Conservation (phyloP, 164 flowering plant species). For the Brasenia schreberi region DNA sequence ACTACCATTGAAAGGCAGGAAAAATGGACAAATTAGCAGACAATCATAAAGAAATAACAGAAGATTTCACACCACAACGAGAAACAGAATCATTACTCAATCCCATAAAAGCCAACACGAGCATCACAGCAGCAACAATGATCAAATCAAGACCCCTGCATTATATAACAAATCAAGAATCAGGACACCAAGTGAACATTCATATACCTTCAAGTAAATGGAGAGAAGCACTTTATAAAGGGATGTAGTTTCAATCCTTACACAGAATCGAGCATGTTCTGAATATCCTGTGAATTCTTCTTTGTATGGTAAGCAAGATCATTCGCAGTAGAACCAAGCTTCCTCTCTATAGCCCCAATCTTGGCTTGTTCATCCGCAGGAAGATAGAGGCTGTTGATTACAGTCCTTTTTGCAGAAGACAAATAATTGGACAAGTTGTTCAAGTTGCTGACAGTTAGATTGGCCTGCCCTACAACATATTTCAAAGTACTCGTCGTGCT, state of each 20-base stretch:
- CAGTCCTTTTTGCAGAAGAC: slow-evolving; percentile 48
- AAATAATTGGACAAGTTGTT: slow-evolving; percentile 56
- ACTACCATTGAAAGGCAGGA: slow-evolving; percentile 33
- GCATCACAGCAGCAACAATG: slow-evolving; percentile 72
- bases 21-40: background rate
- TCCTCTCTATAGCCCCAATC: slow-evolving; percentile 37
- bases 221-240: too few relatives aligned
- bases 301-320: slow-evolving; percentile 26
- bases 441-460: slow-evolving; percentile 43
- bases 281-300: slow-evolving; percentile 43
- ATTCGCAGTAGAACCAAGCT: slow-evolving; percentile 49
- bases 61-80: background rate
- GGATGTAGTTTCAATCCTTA: slow-evolving; percentile 16
- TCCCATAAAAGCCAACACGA: slow-evolving; percentile 68
- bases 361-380: slow-evolving; percentile 34
- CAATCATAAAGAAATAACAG: background rate
- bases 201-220: too few relatives aligned
- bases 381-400: slow-evolving; percentile 29
- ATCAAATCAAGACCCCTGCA: slow-evolving; percentile 67
- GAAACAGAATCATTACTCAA: slow-evolving; percentile 44
- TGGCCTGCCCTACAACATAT: slow-evolving; percentile 57
- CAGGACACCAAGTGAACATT: too few relatives aligned
- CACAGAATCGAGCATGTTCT: slow-evolving; percentile 36
- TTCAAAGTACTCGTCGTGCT: too few relatives aligned
- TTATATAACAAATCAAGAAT: too few relatives aligned